These are phyloP conservation scores for Colletotrichum plurivorum DNA, from an alignment of 2,329 filamentous ascomycete genomes.

Conservation along the genomic window DNA sequence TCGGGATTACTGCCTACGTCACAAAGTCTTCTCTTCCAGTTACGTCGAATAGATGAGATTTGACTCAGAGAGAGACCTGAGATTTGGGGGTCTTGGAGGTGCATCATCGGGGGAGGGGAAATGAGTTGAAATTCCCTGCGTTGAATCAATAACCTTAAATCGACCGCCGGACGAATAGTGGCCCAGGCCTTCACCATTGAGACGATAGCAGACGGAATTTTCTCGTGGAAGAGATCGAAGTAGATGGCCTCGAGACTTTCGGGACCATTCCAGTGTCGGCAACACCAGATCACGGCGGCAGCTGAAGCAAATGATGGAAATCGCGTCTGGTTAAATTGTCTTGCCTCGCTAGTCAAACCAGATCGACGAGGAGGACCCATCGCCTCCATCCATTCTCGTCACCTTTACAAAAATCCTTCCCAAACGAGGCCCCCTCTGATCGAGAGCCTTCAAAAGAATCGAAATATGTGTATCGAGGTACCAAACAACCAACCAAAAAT, in stretches of 20 bases:
- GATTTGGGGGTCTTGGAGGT: not conserved
- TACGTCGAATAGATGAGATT: not conserved
- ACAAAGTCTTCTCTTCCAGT: not conserved
- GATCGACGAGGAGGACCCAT: not conserved
- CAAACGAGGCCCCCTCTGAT: constrained; percentile 18
- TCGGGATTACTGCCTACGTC: not conserved
- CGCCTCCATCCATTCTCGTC: constrained; percentile 7
- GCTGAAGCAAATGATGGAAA: constrained; percentile 1
- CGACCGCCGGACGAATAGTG: constrained; percentile 2
- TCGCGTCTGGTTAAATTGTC: constrained; percentile 23
- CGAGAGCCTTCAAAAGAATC: constrained; percentile 21
- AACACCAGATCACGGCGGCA: not conserved
- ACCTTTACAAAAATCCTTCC: constrained; percentile 25
- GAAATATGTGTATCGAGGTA: constrained; percentile 28
- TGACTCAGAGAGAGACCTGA: not conserved
- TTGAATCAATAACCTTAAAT: constrained; percentile 24
- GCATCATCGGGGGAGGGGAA: constrained; percentile 5
- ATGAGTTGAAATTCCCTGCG: constrained; percentile 10
- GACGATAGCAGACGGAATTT: not conserved
- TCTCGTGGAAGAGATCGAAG: not conserved
- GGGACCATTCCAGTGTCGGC: too few relatives aligned
- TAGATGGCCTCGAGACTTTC: not conserved
- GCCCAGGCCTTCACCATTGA: not conserved
- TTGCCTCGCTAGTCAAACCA: not conserved
- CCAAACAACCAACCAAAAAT: constrained; percentile 12